Base-by-base conservation (phyloP, 805 yeast genomes). In the Kurtzmaniella fragi region DNA sequence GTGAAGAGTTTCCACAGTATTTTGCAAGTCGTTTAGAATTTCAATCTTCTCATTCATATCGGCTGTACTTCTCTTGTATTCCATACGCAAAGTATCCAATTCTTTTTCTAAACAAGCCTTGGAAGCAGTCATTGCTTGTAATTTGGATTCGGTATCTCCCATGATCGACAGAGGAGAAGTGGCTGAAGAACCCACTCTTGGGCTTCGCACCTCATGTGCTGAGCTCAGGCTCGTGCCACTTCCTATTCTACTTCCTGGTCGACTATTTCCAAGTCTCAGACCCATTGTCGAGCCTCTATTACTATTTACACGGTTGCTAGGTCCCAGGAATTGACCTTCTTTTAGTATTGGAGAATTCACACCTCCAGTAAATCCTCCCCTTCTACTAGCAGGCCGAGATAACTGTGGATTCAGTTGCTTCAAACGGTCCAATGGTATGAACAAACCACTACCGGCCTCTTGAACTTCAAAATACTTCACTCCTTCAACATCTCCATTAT, bases 401-500 rank as follows among this genome's bases (percentile, higher is more conserved):
- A 66, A 42, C 5, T 53, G 56, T 3, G 70, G 63, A 45, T 68
- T 68, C 17, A 52, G 64, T n/a, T 52, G 40, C 35, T 53, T 50
- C 34, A 68, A 50, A 34, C 72, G 72, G 36, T 67, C 76, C 53
- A 70, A 77, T 2, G 80, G 80, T 34, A 90, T 69, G 52, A 90
- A 90, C 23, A 90, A 59, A 0, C 97, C 97, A 14, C 88, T 70
- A 41, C 74, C 74, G 0, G 89, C 84, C 28, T 54, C 61, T 5
- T 67, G 61, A 0, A 90, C 86, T 4, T 67, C 65, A 54, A 90
- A 90, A 56, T 89, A 89, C 39, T 67, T 67, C 6, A 65, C 55
- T 0, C 95, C 95, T 41, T 82, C 75, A 33, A 80, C 88, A 31
- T 76, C 73, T n/a, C 99, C 99, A 39, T 78, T 75, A 54, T 91